phyloP scores from a whole-genome alignment of 2,329 filamentous ascomycete genomes.

The Neophaeococcomyces mojaviensis region DNA sequence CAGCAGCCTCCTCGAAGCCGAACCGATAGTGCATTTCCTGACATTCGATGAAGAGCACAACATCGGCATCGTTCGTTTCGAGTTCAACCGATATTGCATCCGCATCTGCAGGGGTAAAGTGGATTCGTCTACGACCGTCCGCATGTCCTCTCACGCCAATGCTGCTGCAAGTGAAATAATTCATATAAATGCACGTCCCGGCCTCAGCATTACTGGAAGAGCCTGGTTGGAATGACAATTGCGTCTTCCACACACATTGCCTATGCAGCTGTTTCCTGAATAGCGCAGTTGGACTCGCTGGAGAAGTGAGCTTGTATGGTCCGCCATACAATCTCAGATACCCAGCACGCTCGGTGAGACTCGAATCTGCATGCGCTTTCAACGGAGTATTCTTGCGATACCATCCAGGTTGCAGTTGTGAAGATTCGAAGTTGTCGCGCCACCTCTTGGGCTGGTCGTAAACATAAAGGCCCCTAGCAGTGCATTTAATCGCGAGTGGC shows the following conservation, averaged over 20 bases:
- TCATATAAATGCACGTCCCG: constrained; percentile 49
- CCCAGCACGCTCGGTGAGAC: constrained; percentile 37
- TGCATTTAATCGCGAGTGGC: constrained; percentile 3
- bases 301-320: constrained; percentile 45
- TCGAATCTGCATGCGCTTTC: background rate
- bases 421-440: constrained; percentile 30
- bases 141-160: constrained; percentile 32
- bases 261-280: constrained; percentile 47
- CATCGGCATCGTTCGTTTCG: constrained; percentile 11
- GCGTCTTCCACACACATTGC: constrained; percentile 36
- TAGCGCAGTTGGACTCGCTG: constrained; percentile 46
- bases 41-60: constrained; percentile 28
- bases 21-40: constrained; percentile 26
- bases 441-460: constrained; percentile 21
- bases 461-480: constrained; percentile 3
- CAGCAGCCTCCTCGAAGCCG: constrained; percentile 21
- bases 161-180: constrained; percentile 39
- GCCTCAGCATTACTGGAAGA: constrained; percentile 41
- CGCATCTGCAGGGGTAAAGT: constrained; percentile 23
- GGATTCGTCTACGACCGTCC: constrained; percentile 21
- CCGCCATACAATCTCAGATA: constrained; percentile 45
- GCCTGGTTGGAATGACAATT: constrained; percentile 41
- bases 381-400: constrained; percentile 28
- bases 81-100: constrained; percentile 15
- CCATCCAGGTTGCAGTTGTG: constrained; percentile 28